Evolutionary conservation across 2,329 filamentous ascomycete genomes (phyloP).

Genomic region (Aspergillus neotritici): DNA sequence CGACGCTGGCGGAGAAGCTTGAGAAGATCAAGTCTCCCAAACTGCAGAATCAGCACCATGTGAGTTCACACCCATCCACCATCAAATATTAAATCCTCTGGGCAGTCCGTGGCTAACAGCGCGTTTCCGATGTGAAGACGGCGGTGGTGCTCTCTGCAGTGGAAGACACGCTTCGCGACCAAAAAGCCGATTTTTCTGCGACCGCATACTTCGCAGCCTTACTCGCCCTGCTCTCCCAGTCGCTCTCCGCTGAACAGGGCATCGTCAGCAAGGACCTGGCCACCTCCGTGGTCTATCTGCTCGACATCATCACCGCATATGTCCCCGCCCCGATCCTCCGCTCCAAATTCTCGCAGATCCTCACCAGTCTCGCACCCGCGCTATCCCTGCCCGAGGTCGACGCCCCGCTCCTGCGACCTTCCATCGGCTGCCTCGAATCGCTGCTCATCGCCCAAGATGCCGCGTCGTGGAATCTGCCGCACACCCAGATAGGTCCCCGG

Average conservation of each 20-base stretch:
- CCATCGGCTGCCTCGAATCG: constrained; percentile 91
- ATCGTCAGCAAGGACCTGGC: constrained; percentile 75
- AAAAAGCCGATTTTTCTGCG: constrained; percentile 74
- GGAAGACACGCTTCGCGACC: constrained; percentile 84
- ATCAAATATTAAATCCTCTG: too few relatives aligned
- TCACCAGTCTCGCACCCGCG: constrained; percentile 77
- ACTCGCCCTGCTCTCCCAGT: constrained; percentile 76
- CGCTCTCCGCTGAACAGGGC: constrained; percentile 56
- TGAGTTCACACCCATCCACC: constrained; percentile 38
- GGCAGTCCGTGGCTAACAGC: constrained; percentile 5
- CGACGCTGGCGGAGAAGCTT: constrained; percentile 79
- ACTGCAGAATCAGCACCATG: constrained; percentile 90
- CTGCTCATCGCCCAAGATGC: constrained; percentile 83
- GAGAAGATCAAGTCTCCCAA: constrained; percentile 97
- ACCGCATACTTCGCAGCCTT: constrained; percentile 97
- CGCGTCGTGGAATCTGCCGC: constrained; percentile 78
- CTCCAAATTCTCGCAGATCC: constrained; percentile 91
- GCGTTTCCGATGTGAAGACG: constrained; percentile 15
- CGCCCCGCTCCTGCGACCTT: constrained; percentile 76
- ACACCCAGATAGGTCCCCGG: constrained; percentile 76
- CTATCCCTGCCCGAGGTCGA: constrained; percentile 76
- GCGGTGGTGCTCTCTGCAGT: constrained; percentile 83
- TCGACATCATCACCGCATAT: constrained; percentile 83
- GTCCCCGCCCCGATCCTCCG: constrained; percentile 81
- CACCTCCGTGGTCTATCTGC: constrained; percentile 84